phyloP scores from a whole-genome alignment of 257 asterid species.

The Gentiana straminea region DNA sequence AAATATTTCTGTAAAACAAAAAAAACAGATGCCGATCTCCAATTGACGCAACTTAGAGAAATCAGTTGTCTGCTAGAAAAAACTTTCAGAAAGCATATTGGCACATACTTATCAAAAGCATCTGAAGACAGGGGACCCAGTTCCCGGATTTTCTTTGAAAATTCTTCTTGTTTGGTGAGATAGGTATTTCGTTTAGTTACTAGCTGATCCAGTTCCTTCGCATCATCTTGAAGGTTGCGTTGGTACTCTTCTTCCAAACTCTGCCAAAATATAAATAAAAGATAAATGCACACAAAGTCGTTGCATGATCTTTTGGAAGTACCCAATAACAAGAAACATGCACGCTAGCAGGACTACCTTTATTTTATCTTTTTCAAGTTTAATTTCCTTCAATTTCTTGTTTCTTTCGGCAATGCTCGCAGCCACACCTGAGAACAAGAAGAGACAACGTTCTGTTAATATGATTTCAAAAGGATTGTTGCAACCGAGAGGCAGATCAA shows the following conservation, averaged over 20 bases:
- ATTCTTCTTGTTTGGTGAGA: slow-evolving; percentile 85
- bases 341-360: slow-evolving; percentile 43
- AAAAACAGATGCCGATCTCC: too few relatives aligned
- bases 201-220: slow-evolving; percentile 80
- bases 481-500: slow-evolving; percentile 11
- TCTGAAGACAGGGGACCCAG: slow-evolving; percentile 95
- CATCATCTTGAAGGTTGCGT: slow-evolving; percentile 83
- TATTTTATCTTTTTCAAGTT: slow-evolving; percentile 52
- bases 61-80: background rate
- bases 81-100: too few relatives aligned
- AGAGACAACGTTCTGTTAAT: background rate
- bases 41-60: too few relatives aligned
- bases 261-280: slow-evolving; percentile 31
- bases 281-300: slow-evolving; percentile 12
- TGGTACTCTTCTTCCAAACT: slow-evolving; percentile 62
- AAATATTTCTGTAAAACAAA: too few relatives aligned
- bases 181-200: slow-evolving; percentile 62
- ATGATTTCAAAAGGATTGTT: slow-evolving; percentile 3
- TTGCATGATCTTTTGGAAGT: too few relatives aligned
- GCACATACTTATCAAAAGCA: slow-evolving; percentile 82
- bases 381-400: slow-evolving; percentile 53
- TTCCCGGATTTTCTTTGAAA: slow-evolving; percentile 88
- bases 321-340: slow-evolving; percentile 12
- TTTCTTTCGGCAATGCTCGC: slow-evolving; percentile 44
- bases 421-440: slow-evolving; percentile 43